These are phyloP conservation scores for Kwoniella sp. DNA, from an alignment of 768 basidiomycete genomes.

Conservation along the genomic window DNA sequence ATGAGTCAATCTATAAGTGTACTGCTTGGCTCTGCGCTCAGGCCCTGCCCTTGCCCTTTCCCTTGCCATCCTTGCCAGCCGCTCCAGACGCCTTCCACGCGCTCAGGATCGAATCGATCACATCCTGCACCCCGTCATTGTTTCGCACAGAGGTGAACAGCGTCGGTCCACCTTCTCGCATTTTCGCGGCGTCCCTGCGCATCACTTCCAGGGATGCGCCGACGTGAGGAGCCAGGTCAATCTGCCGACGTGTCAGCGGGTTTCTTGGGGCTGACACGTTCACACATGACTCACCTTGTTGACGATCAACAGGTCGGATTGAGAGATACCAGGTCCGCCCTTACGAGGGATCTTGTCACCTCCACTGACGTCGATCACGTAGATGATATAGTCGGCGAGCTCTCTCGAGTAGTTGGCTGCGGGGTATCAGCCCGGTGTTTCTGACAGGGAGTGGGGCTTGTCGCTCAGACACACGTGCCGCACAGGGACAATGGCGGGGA, in stretches of 20 bases:
- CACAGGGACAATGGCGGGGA: no score
- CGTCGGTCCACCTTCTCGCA: conserved; percentile 93
- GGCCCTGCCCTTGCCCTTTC: conserved; percentile 27
- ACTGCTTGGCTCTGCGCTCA: no score
- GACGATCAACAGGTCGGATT: conserved; percentile 83
- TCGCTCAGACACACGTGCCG: no score
- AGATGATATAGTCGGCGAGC: conserved; percentile 91
- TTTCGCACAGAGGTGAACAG: conserved; percentile 81
- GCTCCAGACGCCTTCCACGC: conserved; percentile 69
- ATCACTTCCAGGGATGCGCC: conserved; percentile 90
- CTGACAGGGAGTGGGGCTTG: no score
- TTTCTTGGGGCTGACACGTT: neutral
- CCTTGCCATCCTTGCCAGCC: conserved; percentile 35
- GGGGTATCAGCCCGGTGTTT: neutral
- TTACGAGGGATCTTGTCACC: conserved; percentile 98
- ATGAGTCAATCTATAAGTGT: no score
- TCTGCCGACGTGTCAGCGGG: conserved; percentile 54
- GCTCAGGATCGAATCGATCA: conserved; percentile 72
- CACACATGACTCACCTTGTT: conserved; percentile 66
- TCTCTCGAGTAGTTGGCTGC: conserved; percentile 89
- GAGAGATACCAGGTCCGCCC: conserved; percentile 92
- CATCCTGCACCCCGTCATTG: conserved; percentile 71
- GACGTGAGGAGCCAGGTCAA: conserved; percentile 86
- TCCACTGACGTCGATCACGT: conserved; percentile 58
- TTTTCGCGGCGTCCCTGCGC: conserved; percentile 83